Base-by-base conservation (phyloP, 331 rosid species). In the Erythrophleum ivorense region DNA sequence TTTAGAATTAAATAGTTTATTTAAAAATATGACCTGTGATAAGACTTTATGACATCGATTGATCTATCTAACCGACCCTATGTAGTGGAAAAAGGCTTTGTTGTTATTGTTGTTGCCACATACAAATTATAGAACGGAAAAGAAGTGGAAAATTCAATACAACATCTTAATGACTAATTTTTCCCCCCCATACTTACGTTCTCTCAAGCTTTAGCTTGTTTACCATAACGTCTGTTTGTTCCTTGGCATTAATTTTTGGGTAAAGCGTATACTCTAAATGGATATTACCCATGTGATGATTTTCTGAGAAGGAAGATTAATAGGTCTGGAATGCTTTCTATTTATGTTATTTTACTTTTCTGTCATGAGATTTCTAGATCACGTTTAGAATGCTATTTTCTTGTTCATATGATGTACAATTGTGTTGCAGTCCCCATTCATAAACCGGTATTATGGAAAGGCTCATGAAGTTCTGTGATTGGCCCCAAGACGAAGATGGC, bases 391-490 rank as follows among this genome's bases (percentile, higher is more conserved):
- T 84, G 80, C 55, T 31, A 46, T 86, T 48, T 78, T 36, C n/a
- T 55, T 65, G 45, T 38, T 55, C 52, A 15, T 60, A 54, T 46
- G 12, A 10, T 82, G n/a, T 24, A 58, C 48, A 24, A 31, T 16
- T 80, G 50, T 85, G 33, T 59, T 86, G 88, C 91, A 94, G 97
- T 91, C 97, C 50, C 89, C 88, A 33, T 94, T 92, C 80, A 94
- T 94, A 74, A 94, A 94, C 87, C 84, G 97, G 90, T 94, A 92
- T 73, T 91, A 90, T 0, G 98, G 98, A 59, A 94, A 89, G 86
- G 98, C 97, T 82, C 98, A 94, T 5, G 93, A 91, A 85, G 80
- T 94, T 81, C 93, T 94, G 81, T 90, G 89, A 94, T 86, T 54
- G 77, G 69, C 62, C 64, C 72, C 54, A 55, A 58, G 72, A 13